Conservation (phyloP, 768 basidiomycete species). For the Roridomyces roridus region DNA sequence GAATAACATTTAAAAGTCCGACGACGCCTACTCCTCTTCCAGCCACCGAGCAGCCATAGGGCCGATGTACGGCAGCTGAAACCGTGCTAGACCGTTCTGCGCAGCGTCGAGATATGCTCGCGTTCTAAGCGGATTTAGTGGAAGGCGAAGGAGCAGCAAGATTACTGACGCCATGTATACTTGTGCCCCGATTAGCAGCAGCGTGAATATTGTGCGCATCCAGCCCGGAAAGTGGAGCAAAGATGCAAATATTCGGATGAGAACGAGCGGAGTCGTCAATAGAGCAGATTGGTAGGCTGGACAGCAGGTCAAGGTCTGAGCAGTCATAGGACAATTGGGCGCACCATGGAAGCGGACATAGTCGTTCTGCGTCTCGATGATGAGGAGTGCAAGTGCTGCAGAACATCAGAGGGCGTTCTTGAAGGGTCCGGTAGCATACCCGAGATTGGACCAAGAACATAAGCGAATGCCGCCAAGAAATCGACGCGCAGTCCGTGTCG, state of each 20-base stretch:
- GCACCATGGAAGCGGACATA: conserved; percentile 80
- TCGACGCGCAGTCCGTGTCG: conserved; percentile 71
- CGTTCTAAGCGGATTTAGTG: conserved; percentile 40
- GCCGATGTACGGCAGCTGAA: conserved; percentile 68
- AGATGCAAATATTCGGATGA: conserved; percentile 60
- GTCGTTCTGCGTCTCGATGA: conserved; percentile 81
- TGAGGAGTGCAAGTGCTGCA: conserved; percentile 65
- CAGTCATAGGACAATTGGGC: conserved; percentile 24
- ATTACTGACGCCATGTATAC: conserved; percentile 63
- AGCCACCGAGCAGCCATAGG: conserved; percentile 74
- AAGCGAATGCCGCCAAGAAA: conserved; percentile 65
- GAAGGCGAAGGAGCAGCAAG: background rate
- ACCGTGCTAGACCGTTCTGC: conserved; percentile 57
- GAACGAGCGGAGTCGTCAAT: conserved; percentile 65
- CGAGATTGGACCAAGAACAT: conserved; percentile 73
- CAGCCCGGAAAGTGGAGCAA: conserved; percentile 59
- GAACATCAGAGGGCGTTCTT: background rate
- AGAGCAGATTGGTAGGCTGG: conserved; percentile 83
- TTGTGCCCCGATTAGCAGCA: conserved; percentile 48
- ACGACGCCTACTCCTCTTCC: conserved; percentile 51
- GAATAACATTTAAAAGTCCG: no score
- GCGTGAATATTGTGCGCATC: conserved; percentile 54
- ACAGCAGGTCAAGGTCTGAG: conserved; percentile 8
- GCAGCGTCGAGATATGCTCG: conserved; percentile 61
- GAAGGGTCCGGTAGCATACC: conserved; percentile 50